A percentile compares a stretch with the other conserved stretches of the same genome.
Conservation (phyloP, 345 rosid species). For the Gossypium mustelinum region DNA sequence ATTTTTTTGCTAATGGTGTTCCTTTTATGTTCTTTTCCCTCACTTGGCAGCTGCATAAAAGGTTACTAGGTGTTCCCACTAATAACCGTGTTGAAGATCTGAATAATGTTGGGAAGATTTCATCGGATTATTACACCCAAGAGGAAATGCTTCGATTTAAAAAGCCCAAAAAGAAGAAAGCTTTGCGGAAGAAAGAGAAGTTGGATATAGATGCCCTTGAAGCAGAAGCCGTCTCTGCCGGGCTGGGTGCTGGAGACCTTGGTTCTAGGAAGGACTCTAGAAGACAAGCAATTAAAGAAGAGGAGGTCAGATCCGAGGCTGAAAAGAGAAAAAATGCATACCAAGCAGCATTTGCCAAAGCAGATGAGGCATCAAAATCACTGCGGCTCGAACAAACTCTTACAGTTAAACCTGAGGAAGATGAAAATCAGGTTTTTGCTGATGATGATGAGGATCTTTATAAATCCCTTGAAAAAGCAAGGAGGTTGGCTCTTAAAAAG, state of each 20-base stretch:
- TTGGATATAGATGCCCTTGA: slow-evolving; percentile 83
- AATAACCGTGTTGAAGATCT: slow-evolving; percentile 62
- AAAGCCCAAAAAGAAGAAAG: slow-evolving; percentile 90
- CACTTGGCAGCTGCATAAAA: slow-evolving; percentile 68
- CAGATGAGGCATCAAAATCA: slow-evolving; percentile 81
- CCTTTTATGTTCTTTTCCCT: background rate
- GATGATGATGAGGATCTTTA: slow-evolving; percentile 80
- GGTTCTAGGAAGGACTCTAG: slow-evolving; percentile 83
- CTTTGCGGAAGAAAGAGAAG: slow-evolving; percentile 80
- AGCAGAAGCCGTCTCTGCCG: slow-evolving; percentile 82
- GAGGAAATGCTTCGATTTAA: slow-evolving; percentile 88
- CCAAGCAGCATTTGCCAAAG: slow-evolving; percentile 71
- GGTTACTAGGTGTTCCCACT: slow-evolving; percentile 59
- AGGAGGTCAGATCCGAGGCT: slow-evolving; percentile 68
- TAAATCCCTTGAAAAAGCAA: slow-evolving; percentile 73
- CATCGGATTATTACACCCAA: slow-evolving; percentile 76
- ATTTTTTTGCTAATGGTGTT: background rate
- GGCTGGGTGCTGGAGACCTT: slow-evolving; percentile 83
- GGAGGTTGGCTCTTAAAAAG: slow-evolving; percentile 76
- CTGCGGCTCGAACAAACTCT: slow-evolving; percentile 58
- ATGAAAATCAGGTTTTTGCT: slow-evolving; percentile 46
- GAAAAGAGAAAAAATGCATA: slow-evolving; percentile 77
- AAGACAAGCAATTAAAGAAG: slow-evolving; percentile 77
- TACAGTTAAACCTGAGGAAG: slow-evolving; percentile 49
- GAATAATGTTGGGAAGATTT: slow-evolving; percentile 50